These are phyloP conservation scores for Fraxinus excelsior DNA, from an alignment of 257 asterid genomes.

Conservation along the genomic window DNA sequence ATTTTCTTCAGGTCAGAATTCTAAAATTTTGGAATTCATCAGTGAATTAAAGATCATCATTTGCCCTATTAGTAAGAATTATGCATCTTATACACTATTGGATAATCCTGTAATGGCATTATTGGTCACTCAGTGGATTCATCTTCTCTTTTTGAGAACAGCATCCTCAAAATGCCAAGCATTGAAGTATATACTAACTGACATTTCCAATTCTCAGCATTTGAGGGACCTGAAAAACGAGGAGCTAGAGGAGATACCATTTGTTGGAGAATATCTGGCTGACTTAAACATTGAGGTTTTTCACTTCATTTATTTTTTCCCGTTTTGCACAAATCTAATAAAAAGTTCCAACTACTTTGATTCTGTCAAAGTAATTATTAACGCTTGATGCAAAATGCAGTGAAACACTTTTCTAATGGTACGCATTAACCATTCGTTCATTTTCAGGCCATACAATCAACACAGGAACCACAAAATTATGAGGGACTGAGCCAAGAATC, in stretches of 20 bases:
- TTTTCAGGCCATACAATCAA: constrained; percentile 43
- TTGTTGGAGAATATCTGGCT: constrained; percentile 52
- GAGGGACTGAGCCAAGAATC: constrained; percentile 40
- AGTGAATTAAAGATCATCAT: constrained; percentile 10
- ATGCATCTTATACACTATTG: constrained; percentile 14
- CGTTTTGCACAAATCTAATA: constrained; percentile 1
- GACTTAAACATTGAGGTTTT: constrained; percentile 72
- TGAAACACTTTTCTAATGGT: neutral
- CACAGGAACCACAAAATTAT: constrained; percentile 43
- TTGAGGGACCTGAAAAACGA: constrained; percentile 59
- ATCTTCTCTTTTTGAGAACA: neutral
- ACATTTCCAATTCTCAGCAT: constrained; percentile 52
- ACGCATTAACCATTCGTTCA: neutral
- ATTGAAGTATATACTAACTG: constrained; percentile 16
- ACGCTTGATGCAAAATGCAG: constrained; percentile 4
- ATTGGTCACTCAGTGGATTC: constrained; percentile 3
- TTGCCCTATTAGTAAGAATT: constrained; percentile 7
- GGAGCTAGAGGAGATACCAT: constrained; percentile 76
- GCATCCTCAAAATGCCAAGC: constrained; percentile 9
- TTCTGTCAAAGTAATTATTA: neutral
- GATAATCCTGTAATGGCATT: neutral
- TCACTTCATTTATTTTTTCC: neutral
- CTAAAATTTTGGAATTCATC: constrained; percentile 12
- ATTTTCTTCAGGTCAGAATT: constrained; percentile 74
- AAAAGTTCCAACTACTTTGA: constrained; percentile 12